Conservation (phyloP, 495 filamentous ascomycete genomes). For the Penicillium cinerascens region DNA sequence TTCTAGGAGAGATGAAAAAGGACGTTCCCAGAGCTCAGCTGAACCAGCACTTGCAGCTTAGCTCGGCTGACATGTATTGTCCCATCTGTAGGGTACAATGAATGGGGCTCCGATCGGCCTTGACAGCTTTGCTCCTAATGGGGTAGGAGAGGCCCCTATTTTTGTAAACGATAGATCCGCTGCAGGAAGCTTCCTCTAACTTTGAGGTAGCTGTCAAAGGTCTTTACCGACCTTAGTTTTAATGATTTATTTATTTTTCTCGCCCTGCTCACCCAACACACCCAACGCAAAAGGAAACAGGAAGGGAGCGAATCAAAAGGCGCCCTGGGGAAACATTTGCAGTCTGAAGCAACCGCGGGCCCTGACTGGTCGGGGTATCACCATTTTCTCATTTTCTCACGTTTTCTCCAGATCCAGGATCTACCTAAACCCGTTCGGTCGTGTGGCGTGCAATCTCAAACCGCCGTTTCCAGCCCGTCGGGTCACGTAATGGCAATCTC, state of each 20-base stretch:
- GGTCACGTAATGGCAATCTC: constrained; percentile 1
- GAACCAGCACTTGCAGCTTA: background rate
- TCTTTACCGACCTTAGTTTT: too few relatives aligned
- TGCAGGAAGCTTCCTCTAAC: background rate
- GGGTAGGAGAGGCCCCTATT: background rate
- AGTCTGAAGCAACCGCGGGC: constrained; percentile 24
- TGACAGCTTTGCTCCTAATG: background rate
- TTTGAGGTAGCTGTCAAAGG: background rate
- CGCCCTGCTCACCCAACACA: too few relatives aligned
- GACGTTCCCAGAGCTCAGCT: background rate
- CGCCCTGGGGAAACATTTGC: constrained; percentile 3
- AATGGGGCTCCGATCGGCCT: background rate
- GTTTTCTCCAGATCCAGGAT: background rate
- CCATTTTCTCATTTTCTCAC: background rate
- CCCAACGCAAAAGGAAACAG: too few relatives aligned
- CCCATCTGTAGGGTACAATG: background rate
- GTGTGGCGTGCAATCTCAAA: constrained; percentile 21
- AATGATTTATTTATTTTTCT: background rate
- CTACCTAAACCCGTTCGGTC: background rate
- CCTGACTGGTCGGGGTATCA: constrained; percentile 14
- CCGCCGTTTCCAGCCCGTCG: constrained; percentile 10
- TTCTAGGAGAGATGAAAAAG: background rate
- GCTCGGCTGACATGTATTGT: background rate
- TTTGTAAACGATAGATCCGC: background rate
- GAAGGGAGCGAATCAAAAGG: constrained; percentile 16